Conservation (phyloP, 116 monocot genomes). For the Papilionanthe hybrid region DNA sequence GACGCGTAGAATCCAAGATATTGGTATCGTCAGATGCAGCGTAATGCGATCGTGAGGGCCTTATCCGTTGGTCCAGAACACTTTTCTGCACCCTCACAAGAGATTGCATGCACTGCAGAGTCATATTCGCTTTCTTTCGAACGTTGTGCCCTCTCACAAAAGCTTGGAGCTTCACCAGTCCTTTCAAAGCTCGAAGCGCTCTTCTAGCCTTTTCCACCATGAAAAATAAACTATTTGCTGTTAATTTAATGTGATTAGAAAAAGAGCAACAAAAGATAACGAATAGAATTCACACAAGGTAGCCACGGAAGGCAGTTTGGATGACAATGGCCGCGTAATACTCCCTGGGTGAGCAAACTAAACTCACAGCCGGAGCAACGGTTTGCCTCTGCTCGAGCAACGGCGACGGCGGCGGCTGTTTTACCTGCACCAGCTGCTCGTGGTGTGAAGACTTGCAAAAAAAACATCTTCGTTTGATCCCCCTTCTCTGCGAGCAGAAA, state of each 20-base stretch:
- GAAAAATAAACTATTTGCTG: neutral
- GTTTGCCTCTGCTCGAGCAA: constrained; percentile 32
- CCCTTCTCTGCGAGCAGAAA: constrained; percentile 33
- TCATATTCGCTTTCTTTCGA: constrained; percentile 78
- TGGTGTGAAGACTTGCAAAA: constrained; percentile 27
- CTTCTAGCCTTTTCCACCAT: constrained; percentile 60
- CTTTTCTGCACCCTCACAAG: constrained; percentile 54
- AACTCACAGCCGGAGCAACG: constrained; percentile 31
- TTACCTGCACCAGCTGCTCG: constrained; percentile 6
- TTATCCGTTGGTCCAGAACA: constrained; percentile 57
- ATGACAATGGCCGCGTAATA: constrained; percentile 46
- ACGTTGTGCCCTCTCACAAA: constrained; percentile 88
- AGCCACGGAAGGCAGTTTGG: constrained; percentile 59
- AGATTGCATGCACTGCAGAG: constrained; percentile 87
- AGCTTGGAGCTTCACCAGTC: constrained; percentile 89
- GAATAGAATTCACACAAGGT: constrained; percentile 27
- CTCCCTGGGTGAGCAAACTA: constrained; percentile 20
- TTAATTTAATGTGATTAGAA: neutral
- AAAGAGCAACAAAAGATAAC: neutral
- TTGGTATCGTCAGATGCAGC: neutral
- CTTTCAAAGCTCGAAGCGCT: constrained; percentile 73
- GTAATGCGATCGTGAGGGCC: constrained; percentile 29
- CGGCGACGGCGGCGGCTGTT: neutral
- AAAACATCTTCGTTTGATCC: constrained; percentile 42
- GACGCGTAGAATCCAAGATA: constrained; percentile 30